phyloP scores from a whole-genome alignment of 768 basidiomycete species.

The Pholiota microspora region DNA sequence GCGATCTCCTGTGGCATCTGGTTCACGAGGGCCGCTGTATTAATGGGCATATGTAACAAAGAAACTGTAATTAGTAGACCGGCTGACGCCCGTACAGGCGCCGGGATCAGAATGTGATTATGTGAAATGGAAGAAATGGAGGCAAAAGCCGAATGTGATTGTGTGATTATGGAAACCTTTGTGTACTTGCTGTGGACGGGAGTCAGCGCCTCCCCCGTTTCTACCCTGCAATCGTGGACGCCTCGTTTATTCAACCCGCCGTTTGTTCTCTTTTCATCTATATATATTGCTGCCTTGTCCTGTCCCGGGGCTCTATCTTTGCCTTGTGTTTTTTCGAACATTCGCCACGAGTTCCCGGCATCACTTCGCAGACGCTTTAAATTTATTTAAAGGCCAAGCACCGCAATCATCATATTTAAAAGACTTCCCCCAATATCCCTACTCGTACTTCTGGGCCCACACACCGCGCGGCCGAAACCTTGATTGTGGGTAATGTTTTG shows the following conservation, averaged over 20 bases:
- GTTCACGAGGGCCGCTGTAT: not conserved
- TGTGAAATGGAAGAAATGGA: constrained; percentile 7
- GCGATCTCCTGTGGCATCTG: too few species aligned
- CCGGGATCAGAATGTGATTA: not conserved
- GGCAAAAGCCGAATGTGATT: not conserved
- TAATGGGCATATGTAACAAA: not conserved
- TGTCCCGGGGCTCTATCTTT: not conserved
- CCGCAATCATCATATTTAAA: not conserved
- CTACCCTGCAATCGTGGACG: too few species aligned
- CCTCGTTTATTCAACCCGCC: constrained; percentile 16
- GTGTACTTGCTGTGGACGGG: not conserved
- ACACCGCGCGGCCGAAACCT: not conserved
- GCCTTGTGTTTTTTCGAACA: not conserved
- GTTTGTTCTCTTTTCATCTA: constrained; percentile 9
- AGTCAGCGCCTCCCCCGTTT: constrained; percentile 8
- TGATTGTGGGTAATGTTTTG: not conserved
- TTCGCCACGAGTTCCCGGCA: not conserved
- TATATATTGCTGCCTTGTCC: not conserved
- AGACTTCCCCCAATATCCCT: not conserved
- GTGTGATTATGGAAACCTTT: not conserved
- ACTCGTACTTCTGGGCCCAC: not conserved
- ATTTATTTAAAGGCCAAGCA: not conserved
- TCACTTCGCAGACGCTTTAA: not conserved
- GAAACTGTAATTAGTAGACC: not conserved
- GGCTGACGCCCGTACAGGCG: too few species aligned